Base-by-base conservation (phyloP, 306 rosid genomes). In the Myrica gale region DNA sequence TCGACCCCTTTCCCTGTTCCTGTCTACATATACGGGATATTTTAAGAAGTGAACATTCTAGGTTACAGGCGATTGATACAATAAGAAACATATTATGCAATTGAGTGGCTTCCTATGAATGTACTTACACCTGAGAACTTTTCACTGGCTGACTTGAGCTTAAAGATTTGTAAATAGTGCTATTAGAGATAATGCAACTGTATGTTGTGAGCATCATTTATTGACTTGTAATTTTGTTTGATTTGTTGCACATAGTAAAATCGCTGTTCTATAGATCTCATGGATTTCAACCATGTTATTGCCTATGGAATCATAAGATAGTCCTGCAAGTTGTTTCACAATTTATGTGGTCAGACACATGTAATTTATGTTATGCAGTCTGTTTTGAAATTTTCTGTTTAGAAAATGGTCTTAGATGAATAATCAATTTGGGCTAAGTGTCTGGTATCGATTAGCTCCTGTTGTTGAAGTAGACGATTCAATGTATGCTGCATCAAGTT, bases 401-500 rank as follows among this genome's bases (percentile, higher is more conserved):
- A 37, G 19, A 6, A 62, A 53, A 46, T 60, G 71, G 68, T 16
- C 72, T 60, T 71, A 79, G 74, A 73, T 71, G 76, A 39, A 67
- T 48, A 72, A 69, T 72, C 42, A 53, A 53, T 46, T 42, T 62
- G 72, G 76, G 62, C 23, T 69, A 26, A 75, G 68, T 60, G 54
- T 68, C 57, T 75, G 13, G 81, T 57, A 72, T 68, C n/a, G 56
- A 58, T 76, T 53, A 70, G 41, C 50, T 20, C 50, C 3, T 0
- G 23, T 26, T 60, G 26, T 65, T 65, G 70, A n/a, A 65, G 70
- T 81, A 53, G 76, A 69, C 58, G 76, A 65, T 53, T 75, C 44
- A 65, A 57, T 81, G 9, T 32, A 69, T 85, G 80, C 79, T 82
- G 43, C 86, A 56, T 85, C 53, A 71, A 70, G 76, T 73, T 50